Conservation (phyloP, 495 filamentous ascomycete species). For the Penicillium parvum region DNA sequence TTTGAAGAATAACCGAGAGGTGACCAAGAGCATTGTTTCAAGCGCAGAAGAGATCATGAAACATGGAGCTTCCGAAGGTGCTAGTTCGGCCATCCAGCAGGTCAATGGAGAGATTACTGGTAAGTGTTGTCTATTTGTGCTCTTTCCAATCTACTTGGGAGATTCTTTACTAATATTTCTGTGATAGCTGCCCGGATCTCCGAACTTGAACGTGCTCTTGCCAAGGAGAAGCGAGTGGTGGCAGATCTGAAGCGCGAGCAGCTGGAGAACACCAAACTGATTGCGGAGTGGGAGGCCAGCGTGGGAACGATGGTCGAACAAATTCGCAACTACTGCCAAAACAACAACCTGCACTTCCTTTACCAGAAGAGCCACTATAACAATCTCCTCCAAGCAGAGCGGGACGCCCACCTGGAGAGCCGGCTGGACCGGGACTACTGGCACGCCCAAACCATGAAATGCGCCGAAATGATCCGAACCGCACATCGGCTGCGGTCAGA, state of each 20-base stretch:
- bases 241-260: slow-evolving; percentile 47
- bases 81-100: slow-evolving; percentile 41
- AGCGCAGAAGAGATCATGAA: slow-evolving; percentile 60
- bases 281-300: slow-evolving; percentile 53
- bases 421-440: slow-evolving; percentile 61
- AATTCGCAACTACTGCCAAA: slow-evolving; percentile 57
- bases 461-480: slow-evolving; percentile 49
- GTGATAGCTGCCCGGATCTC: slow-evolving; percentile 43
- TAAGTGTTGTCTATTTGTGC: slow-evolving; percentile 16
- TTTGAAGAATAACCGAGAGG: slow-evolving; percentile 70
- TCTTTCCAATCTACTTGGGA: background rate
- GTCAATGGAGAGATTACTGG: slow-evolving; percentile 46
- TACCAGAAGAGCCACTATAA: slow-evolving; percentile 58
- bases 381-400: slow-evolving; percentile 53
- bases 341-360: slow-evolving; percentile 55
- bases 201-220: slow-evolving; percentile 50
- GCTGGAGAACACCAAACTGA: slow-evolving; percentile 48
- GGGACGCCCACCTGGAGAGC: slow-evolving; percentile 52
- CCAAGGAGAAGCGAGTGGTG: slow-evolving; percentile 44
- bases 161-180: background rate
- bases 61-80: slow-evolving; percentile 43
- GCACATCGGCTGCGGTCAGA: slow-evolving; percentile 47
- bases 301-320: slow-evolving; percentile 56
- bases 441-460: slow-evolving; percentile 54
- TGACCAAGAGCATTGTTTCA: slow-evolving; percentile 67